Base-by-base conservation (phyloP, 768 basidiomycete species). In the Pleurotus ostreatus region DNA sequence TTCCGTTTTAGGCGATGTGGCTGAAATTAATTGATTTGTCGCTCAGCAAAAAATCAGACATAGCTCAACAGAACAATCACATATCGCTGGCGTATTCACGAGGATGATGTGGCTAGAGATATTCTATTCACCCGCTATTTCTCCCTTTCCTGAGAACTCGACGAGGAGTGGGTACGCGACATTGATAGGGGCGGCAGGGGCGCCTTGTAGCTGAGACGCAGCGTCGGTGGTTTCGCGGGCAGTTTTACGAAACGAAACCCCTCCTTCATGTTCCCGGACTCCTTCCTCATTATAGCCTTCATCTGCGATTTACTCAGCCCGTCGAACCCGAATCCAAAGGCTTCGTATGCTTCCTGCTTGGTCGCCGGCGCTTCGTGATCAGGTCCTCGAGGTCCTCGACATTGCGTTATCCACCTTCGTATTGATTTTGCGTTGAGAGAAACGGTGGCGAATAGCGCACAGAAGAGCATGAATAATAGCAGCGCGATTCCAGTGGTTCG, bases 281-380 rank as follows among this genome's bases (percentile, higher is more conserved):
- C 65, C 37, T 56, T 59, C 47, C 30, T 38, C 41, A 46, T 47
- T 11, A 58, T 34, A 16, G 37, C 53, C 18, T 62, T 62, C 26
- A 62, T 20, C 55, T 64, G 58, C 16, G 55, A 57, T 26, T 62
- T 55, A n/a, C 60, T 61, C 41, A 67, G 56, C 0, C 65, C 66
- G 18, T 66, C 65, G 46, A 62, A 68, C 8, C 65, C 65, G 46
- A 62, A 64, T 15, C 63, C 61, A 12, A 34, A 34, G 55, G 55
- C 57, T 60, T 38, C 48, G 57, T 30, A 46, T 37, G 55, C 38
- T 23, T 40, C 30, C 55, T 57, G 57, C 41, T 52, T 60, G 26
- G 34, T 39, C 51, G 30, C 41, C 6, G 37, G 62, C 25, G 26
- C 39, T 49, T 22, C 45, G 38, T 11, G 30, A 34, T 34, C 30